Conservation (phyloP, 2,329 filamentous ascomycete species). For the Lanzia echinophila region DNA sequence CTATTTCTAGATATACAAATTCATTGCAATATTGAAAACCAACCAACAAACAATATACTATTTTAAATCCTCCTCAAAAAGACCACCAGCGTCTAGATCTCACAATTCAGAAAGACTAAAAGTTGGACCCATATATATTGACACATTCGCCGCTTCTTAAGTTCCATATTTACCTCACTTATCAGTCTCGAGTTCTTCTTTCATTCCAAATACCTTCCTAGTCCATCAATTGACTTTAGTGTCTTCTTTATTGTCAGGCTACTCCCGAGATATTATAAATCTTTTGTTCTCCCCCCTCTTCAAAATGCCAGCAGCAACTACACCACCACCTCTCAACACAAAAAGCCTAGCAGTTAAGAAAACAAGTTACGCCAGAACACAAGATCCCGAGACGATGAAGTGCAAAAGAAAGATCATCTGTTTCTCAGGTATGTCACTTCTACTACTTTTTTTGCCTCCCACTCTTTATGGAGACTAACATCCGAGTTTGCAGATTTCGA, state of each 20-base stretch:
- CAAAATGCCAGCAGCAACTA: constrained; percentile 37
- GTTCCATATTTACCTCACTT: neutral
- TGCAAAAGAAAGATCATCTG: constrained; percentile 51
- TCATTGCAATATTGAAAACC: neutral
- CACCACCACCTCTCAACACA: constrained; percentile 27
- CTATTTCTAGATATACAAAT: neutral
- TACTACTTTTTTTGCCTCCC: neutral
- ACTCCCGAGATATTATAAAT: neutral
- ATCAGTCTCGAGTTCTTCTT: neutral
- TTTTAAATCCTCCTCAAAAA: neutral
- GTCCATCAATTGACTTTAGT: neutral
- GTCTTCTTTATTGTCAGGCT: neutral
- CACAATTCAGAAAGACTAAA: neutral
- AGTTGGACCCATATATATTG: neutral
- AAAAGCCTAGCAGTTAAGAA: constrained; percentile 28
- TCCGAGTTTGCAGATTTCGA: constrained; percentile 50
- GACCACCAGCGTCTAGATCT: neutral
- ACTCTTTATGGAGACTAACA: neutral
- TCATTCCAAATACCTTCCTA: neutral
- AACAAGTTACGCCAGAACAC: constrained; percentile 22
- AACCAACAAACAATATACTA: neutral
- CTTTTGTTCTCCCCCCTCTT: neutral
- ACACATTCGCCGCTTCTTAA: neutral
- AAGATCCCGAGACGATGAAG: constrained; percentile 27
- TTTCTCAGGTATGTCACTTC: constrained; percentile 43